Percentiles rank a stretch among this genome's conserved stretches.
These are phyloP conservation scores for Diddensiella santjacobensis DNA, from an alignment of 805 yeast species.

Conservation along the genomic window DNA sequence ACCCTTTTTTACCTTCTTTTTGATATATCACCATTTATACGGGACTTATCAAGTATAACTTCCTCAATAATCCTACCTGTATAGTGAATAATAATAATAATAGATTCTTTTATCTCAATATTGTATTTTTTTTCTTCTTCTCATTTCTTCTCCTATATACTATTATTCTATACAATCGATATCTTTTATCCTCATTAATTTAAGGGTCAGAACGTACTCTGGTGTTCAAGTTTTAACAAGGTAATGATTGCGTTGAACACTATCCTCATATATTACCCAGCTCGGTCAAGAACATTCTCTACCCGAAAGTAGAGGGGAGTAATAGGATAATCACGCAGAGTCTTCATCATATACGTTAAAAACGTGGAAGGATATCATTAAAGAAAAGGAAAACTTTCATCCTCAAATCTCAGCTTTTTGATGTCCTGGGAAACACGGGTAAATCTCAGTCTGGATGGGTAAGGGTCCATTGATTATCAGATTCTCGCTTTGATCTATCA, in stretches of 20 bases:
- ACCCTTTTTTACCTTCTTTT: background rate
- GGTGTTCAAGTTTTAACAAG: slow-evolving; percentile 30
- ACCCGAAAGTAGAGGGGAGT: slow-evolving; percentile 20
- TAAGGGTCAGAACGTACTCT: slow-evolving; percentile 27
- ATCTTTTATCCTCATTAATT: too few species aligned
- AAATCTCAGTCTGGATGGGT: too few species aligned
- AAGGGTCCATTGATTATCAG: too few species aligned
- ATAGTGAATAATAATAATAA: background rate
- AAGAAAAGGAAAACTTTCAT: slow-evolving; percentile 18
- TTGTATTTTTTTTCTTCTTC: background rate
- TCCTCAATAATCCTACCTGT: slow-evolving; percentile 1
- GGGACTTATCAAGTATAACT: background rate
- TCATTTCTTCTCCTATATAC: slow-evolving; percentile 8
- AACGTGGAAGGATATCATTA: slow-evolving; percentile 33
- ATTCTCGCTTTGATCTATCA: too few species aligned
- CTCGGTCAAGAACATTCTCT: slow-evolving; percentile 31
- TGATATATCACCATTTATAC: slow-evolving; percentile 4
- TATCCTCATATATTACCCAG: slow-evolving; percentile 28
- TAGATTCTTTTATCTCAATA: too few species aligned
- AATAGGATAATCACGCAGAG: slow-evolving; percentile 27
- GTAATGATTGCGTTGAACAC: slow-evolving; percentile 31
- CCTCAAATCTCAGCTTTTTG: background rate
- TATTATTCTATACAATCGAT: too few species aligned
- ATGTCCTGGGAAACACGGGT: too few species aligned
- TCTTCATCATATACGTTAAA: slow-evolving; percentile 32